Percentiles rank a stretch among this genome's conserved stretches.
Conservation (phyloP, 2,329 filamentous ascomycete genomes). For the Ascomycota sp. region DNA sequence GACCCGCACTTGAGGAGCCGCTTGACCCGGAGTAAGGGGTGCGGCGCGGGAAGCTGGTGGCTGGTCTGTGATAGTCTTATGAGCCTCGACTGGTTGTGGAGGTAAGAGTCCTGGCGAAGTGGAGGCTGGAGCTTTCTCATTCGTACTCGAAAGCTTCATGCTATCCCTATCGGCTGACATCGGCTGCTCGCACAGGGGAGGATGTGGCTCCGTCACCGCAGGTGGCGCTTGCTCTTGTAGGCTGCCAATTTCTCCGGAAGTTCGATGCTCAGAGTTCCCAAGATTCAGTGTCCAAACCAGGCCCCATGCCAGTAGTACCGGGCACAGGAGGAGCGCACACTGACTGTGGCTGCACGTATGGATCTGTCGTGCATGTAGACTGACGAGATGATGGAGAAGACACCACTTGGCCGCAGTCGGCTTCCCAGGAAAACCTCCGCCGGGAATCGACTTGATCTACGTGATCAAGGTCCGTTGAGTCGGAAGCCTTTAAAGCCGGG, state of each 20-base stretch:
- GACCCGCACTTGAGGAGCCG: slow-evolving; percentile 10
- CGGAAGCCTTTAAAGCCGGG: background rate
- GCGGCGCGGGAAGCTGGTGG: too few relatives aligned
- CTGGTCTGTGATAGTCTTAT: slow-evolving; percentile 9
- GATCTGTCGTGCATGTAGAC: background rate
- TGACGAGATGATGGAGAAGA: background rate
- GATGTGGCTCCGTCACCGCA: background rate
- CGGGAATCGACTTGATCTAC: slow-evolving; percentile 4
- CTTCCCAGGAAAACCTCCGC: slow-evolving; percentile 19
- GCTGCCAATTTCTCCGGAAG: too few relatives aligned
- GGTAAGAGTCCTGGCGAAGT: slow-evolving; percentile 14
- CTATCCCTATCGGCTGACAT: slow-evolving; percentile 6
- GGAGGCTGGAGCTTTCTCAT: slow-evolving; percentile 22
- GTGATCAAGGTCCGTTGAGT: slow-evolving; percentile 1
- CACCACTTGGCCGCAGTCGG: slow-evolving; percentile 4
- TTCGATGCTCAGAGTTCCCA: slow-evolving; percentile 4
- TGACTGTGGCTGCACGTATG: background rate
- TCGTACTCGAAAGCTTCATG: slow-evolving; percentile 18
- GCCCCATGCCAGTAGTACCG: background rate
- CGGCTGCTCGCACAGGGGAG: slow-evolving; percentile 13
- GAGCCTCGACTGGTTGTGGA: too few relatives aligned
- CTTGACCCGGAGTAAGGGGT: too few relatives aligned
- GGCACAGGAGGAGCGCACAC: background rate
- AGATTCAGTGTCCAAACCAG: slow-evolving; percentile 1
- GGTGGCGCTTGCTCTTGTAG: too few relatives aligned